phyloP scores from a whole-genome alignment of 2,329 filamentous ascomycete genomes.

The Hypomyces perniciosus region DNA sequence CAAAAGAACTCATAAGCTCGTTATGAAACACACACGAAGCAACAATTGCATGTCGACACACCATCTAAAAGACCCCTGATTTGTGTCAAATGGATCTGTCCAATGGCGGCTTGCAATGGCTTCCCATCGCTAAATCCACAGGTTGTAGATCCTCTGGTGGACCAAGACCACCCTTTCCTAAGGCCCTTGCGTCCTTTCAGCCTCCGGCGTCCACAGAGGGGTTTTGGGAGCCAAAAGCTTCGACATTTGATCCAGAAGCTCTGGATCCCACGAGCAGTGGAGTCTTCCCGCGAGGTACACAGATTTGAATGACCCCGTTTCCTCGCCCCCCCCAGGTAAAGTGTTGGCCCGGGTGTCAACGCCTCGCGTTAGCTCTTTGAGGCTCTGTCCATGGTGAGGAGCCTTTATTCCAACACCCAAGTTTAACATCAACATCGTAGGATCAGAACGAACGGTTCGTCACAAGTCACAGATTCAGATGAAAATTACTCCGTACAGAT shows the following conservation, averaged over 20 bases:
- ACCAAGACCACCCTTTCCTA: conserved; percentile 10
- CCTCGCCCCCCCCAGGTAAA: conserved; percentile 12
- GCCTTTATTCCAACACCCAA: not conserved
- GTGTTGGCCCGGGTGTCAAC: conserved; percentile 11
- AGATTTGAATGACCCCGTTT: conserved; percentile 14
- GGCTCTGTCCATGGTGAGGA: conserved; percentile 2
- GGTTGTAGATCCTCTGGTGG: conserved; percentile 19
- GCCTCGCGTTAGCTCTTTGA: conserved; percentile 11
- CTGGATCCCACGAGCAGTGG: conserved; percentile 17
- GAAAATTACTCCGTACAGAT: not conserved
- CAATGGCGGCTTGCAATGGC: conserved; percentile 9
- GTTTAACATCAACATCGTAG: not conserved
- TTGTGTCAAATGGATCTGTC: conserved; percentile 8
- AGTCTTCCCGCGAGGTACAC: conserved; percentile 16
- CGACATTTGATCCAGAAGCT: conserved; percentile 19
- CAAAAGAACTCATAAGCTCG: no score
- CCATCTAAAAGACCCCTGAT: conserved; percentile 3
- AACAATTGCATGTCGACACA: not conserved
- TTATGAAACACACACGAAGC: no score
- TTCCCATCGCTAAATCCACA: conserved; percentile 15
- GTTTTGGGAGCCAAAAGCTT: conserved; percentile 18
- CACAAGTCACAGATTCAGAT: not conserved
- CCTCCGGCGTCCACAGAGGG: conserved; percentile 10
- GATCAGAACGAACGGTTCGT: not conserved
- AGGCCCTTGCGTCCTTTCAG: conserved; percentile 13